These are phyloP conservation scores for Apiospora arundinis DNA, from an alignment of 2,329 filamentous ascomycete species.

Conservation along the genomic window DNA sequence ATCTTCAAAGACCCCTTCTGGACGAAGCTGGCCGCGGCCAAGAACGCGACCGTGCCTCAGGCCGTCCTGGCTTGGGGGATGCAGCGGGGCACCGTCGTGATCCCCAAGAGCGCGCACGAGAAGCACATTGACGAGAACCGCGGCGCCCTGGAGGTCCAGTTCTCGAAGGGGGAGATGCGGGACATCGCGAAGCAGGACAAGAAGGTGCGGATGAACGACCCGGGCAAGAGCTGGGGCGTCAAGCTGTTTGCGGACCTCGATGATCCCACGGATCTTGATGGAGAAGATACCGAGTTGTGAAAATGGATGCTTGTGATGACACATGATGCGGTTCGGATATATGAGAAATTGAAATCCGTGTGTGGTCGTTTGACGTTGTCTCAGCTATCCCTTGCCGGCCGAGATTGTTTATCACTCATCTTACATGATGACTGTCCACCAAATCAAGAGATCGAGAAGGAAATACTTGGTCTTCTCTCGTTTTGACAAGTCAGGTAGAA, in stretches of 20 bases:
- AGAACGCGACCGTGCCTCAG: slow-evolving; percentile 50
- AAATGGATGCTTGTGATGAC: not conserved
- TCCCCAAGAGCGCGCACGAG: slow-evolving; percentile 56
- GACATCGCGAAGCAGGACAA: slow-evolving; percentile 39
- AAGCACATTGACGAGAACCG: slow-evolving; percentile 53
- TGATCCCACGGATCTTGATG: slow-evolving; percentile 37
- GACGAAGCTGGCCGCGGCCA: slow-evolving; percentile 45
- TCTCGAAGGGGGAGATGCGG: slow-evolving; percentile 46
- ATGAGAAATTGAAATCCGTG: not conserved
- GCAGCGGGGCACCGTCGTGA: slow-evolving; percentile 53
- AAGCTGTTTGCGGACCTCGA: slow-evolving; percentile 48
- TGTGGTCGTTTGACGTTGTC: not conserved
- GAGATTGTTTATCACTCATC: too few species aligned
- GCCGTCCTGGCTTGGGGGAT: slow-evolving; percentile 56
- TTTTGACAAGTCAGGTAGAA: slow-evolving; percentile 1
- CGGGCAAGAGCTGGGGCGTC: slow-evolving; percentile 46
- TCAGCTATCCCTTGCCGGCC: not conserved
- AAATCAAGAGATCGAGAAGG: not conserved
- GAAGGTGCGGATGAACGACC: slow-evolving; percentile 46
- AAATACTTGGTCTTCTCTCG: not conserved
- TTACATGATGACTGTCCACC: not conserved
- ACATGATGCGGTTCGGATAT: not conserved
- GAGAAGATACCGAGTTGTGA: slow-evolving; percentile 29
- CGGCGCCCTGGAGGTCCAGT: slow-evolving; percentile 53
- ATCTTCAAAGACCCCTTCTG: slow-evolving; percentile 51